A percentile compares a stretch with the other conserved stretches of the same genome.
These are phyloP conservation scores for Pichia sorboxylosa DNA, from an alignment of 1,139 yeast species.

Conservation along the genomic window DNA sequence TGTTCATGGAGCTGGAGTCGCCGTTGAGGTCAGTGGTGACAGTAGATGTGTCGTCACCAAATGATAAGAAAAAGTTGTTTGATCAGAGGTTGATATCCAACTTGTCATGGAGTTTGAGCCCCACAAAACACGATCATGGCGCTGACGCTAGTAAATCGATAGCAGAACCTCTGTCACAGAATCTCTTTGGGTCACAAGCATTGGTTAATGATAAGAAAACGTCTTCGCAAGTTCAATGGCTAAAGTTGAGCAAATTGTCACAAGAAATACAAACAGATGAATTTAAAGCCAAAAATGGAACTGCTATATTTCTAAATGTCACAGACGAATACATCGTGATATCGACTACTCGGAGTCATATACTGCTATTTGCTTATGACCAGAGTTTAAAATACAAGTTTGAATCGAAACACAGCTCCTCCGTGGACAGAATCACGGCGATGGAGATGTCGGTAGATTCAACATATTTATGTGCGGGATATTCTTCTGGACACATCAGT, in stretches of 20 bases:
- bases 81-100: constrained; percentile 10
- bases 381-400: constrained; percentile 27
- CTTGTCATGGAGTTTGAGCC: constrained; percentile 1
- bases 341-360: constrained; percentile 51
- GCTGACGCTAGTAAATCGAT: no score
- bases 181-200: no score
- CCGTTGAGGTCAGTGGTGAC: no score
- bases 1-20: no score
- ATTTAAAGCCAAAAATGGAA: constrained; percentile 35
- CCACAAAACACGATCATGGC: neutral
- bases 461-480: constrained; percentile 37
- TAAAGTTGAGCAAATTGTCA: constrained; percentile 31
- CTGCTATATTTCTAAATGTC: constrained; percentile 35
- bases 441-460: constrained; percentile 38
- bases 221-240: constrained; percentile 23
- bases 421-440: constrained; percentile 18
- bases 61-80: constrained; percentile 1
- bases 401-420: constrained; percentile 13
- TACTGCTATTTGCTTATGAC: constrained; percentile 52
- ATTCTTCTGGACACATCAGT: constrained; percentile 32
- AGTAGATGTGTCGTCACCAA: neutral
- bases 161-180: no score
- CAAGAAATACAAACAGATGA: constrained; percentile 28
- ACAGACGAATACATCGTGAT: constrained; percentile 40
- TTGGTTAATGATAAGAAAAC: neutral